These are phyloP conservation scores for Mycena metata DNA, from an alignment of 768 basidiomycete genomes.

Conservation along the genomic window DNA sequence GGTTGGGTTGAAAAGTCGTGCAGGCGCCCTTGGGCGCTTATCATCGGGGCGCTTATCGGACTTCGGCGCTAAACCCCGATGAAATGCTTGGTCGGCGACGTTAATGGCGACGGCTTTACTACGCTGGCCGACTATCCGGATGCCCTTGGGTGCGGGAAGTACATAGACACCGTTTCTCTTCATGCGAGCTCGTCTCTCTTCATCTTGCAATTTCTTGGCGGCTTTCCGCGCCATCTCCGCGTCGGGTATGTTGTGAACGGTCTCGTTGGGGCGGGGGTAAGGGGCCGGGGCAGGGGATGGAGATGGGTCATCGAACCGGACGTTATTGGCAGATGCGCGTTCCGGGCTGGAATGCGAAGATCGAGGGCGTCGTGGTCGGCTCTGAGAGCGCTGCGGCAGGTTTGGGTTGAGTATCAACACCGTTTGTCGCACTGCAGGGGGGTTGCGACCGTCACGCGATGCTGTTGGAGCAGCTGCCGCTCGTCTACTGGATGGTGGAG, in stretches of 20 bases:
- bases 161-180: conserved; percentile 52
- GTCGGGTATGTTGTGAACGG: conserved; percentile 30
- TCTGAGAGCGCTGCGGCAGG: not conserved
- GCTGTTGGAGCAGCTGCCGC: not conserved
- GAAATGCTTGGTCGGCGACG: conserved; percentile 60
- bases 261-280: conserved; percentile 13
- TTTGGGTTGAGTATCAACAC: not conserved
- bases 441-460: not conserved
- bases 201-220: conserved; percentile 45
- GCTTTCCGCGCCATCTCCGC: conserved; percentile 42
- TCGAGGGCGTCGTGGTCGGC: conserved; percentile 15
- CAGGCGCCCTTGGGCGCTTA: not conserved
- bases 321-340: not conserved
- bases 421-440: conserved; percentile 2
- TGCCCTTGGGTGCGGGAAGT: conserved; percentile 52
- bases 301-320: not conserved
- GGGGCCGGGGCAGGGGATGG: not conserved
- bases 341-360: conserved; percentile 13
- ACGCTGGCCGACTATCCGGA: conserved; percentile 46
- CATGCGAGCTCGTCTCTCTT: conserved; percentile 45
- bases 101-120: conserved; percentile 41
- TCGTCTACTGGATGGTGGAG: not conserved
- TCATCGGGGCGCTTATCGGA: not conserved
- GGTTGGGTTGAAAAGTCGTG: not conserved
- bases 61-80: conserved; percentile 55